phyloP scores from a whole-genome alignment of 2,329 filamentous ascomycete species.

The Neonectria sp. region DNA sequence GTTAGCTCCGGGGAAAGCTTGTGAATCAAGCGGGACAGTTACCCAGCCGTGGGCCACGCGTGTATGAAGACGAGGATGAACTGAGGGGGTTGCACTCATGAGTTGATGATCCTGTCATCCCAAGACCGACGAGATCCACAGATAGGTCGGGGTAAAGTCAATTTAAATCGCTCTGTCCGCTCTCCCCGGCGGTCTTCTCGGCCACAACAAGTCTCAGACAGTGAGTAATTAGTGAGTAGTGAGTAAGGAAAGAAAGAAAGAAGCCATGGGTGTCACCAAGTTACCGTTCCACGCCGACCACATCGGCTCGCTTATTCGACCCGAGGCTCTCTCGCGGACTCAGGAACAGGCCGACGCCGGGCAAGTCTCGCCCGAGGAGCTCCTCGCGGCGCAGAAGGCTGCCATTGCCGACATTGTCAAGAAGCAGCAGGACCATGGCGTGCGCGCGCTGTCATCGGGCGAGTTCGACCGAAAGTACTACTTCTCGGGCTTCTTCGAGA shows the following conservation, averaged over 20 bases:
- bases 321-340: constrained; percentile 72
- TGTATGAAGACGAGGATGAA: constrained; percentile 18
- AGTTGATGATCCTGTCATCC: constrained; percentile 14
- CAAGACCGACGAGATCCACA: constrained; percentile 5
- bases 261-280: constrained; percentile 45
- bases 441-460: constrained; percentile 77
- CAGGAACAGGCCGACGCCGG: constrained; percentile 63
- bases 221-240: not conserved
- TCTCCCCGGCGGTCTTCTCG: not conserved
- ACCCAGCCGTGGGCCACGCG: constrained; percentile 11
- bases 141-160: not conserved
- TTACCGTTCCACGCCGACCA: constrained; percentile 80
- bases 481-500: constrained; percentile 66
- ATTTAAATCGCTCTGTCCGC: constrained; percentile 24
- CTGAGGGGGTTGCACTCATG: constrained; percentile 31
- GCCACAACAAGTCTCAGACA: not conserved
- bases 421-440: constrained; percentile 74
- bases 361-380: constrained; percentile 58
- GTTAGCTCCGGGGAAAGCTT: constrained; percentile 31
- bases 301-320: constrained; percentile 79
- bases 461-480: constrained; percentile 73
- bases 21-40: constrained; percentile 27
- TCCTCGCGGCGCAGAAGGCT: constrained; percentile 71
- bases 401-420: constrained; percentile 76
- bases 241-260: not conserved